A percentile compares a stretch with the other conserved stretches of the same genome.
phyloP scores from a whole-genome alignment of 2,329 filamentous ascomycete genomes.

The Leptographium procerum region DNA sequence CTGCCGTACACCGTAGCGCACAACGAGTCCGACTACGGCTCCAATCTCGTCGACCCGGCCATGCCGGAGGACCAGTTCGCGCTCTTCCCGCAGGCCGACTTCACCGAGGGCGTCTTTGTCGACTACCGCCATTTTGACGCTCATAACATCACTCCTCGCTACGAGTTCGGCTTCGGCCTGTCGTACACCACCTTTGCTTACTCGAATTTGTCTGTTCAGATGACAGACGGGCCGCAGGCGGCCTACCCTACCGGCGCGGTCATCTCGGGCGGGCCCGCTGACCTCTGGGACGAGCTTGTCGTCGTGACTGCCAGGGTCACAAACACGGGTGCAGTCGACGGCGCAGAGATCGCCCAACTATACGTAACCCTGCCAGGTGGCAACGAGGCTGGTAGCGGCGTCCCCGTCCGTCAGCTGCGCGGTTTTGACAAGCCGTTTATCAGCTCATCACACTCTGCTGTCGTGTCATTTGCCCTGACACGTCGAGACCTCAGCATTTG shows the following conservation, averaged over 20 bases:
- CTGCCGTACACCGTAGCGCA: slow-evolving; percentile 50
- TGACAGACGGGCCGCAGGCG: too few species aligned
- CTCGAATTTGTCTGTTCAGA: slow-evolving; percentile 19
- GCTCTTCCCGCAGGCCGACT: slow-evolving; percentile 36
- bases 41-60: slow-evolving; percentile 25
- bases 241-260: slow-evolving; percentile 29
- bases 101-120: slow-evolving; percentile 36
- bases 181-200: slow-evolving; percentile 44
- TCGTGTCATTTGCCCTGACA: slow-evolving; percentile 41
- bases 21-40: slow-evolving; percentile 42
- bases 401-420: slow-evolving; percentile 47
- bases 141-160: slow-evolving; percentile 34
- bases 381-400: neutral
- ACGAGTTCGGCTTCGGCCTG: slow-evolving; percentile 44
- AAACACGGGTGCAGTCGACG: slow-evolving; percentile 29
- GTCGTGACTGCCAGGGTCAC: slow-evolving; percentile 25
- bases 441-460: slow-evolving; percentile 27
- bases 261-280: slow-evolving; percentile 30
- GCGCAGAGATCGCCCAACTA: slow-evolving; percentile 33
- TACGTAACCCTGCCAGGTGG: slow-evolving; percentile 30
- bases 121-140: slow-evolving; percentile 45
- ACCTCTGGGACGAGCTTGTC: slow-evolving; percentile 35
- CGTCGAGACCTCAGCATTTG: slow-evolving; percentile 56
- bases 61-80: slow-evolving; percentile 37
- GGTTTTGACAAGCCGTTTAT: slow-evolving; percentile 53